These are phyloP conservation scores for Ulmus americana DNA, from an alignment of 331 rosid species.

Conservation along the genomic window DNA sequence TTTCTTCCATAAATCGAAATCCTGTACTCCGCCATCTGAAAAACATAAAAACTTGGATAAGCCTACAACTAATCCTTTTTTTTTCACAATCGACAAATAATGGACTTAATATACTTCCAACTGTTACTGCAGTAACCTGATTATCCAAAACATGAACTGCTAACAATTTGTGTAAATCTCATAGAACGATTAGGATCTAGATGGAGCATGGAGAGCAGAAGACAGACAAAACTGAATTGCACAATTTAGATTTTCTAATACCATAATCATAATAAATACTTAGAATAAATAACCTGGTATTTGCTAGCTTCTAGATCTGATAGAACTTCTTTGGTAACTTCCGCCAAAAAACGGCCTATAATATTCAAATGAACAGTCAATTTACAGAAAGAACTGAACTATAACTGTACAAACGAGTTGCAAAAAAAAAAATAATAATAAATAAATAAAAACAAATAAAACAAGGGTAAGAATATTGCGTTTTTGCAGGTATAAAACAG, in stretches of 20 bases:
- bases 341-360: conserved; percentile 81
- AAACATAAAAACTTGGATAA: conserved; percentile 7
- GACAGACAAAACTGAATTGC: neutral
- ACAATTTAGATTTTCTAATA: neutral
- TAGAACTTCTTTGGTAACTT: conserved; percentile 77
- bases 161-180: neutral
- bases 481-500: neutral
- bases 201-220: neutral
- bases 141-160: neutral
- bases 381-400: neutral
- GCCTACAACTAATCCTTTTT: conserved; percentile 1
- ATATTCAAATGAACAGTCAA: neutral
- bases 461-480: neutral
- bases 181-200: conserved; percentile 19
- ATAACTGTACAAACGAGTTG: neutral
- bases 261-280: neutral
- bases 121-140: neutral
- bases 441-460: too few species aligned
- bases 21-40: conserved; percentile 90
- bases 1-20: conserved; percentile 82
- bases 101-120: neutral
- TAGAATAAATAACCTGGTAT: conserved; percentile 51
- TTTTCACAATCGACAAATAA: neutral
- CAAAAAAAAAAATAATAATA: neutral
- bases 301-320: conserved; percentile 77